Base-by-base conservation (phyloP, 140 eudicot genomes). In the Anethum foeniculum region DNA sequence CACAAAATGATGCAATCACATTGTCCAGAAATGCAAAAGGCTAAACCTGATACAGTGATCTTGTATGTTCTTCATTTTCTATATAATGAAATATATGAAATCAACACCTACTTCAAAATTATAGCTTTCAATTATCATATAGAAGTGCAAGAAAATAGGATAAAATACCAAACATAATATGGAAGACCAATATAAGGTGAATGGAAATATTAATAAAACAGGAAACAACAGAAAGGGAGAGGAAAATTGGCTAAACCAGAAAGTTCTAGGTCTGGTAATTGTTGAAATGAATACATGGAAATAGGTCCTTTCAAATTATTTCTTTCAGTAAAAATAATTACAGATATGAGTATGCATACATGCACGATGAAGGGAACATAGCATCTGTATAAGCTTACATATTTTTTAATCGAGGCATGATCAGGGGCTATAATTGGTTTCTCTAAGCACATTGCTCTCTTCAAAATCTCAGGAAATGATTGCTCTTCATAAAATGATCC, bases 341-440 rank as follows among this genome's bases (percentile, higher is more conserved):
- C 7, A 68, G 44, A 68, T n/a, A 32, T 32, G 34, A 68, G 43
- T 34, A 28, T 28, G 23, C 60, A 75, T 47, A 47, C 10, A 75
- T 25, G 38, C 36, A 47, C 10, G 79, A 25, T 52, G 8, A 75
- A 75, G 54, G 65, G 6, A 18, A 38, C 32, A 75, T 62, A 49
- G 79, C 44, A 60, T 75, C 52, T 75, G 7, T 4, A 77, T 81
- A 84, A 85, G 47, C 98, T 6, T 93, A 95, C 99, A 76, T 88
- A 83, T 91, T 90, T 91, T 84, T 80, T 87, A 79, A 93, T 89
- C 85, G 85, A 83, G 64, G 93, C 77, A n/a, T 93, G 88, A 75
- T 91, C 92, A 21, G 99, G 99, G 58, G 99, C 96, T 38, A 93
- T 47, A 65, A 95, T 87, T 25, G 92, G 95, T 82, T 95, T 95